Evolutionary conservation across 306 rosid species (phyloP).

Genomic region (Boehmeria nivea): DNA sequence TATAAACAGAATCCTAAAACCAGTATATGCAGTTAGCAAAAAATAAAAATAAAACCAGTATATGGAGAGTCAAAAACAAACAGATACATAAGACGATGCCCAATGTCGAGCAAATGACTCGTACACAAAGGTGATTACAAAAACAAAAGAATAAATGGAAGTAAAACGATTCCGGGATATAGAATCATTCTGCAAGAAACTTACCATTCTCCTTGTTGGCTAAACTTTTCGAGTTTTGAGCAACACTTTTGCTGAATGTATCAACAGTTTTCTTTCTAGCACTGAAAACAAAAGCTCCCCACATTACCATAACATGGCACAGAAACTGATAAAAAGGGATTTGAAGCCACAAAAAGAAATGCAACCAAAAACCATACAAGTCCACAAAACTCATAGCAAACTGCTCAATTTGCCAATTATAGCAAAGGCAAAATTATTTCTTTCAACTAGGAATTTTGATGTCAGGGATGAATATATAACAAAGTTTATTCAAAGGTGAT

Average conservation of each 20-base stretch:
- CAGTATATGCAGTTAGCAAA: no score
- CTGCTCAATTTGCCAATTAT: background rate
- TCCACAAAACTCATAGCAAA: background rate
- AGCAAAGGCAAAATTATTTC: background rate
- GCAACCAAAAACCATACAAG: background rate
- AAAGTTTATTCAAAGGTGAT: background rate
- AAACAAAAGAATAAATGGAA: background rate
- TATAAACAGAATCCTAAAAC: constrained; percentile 1
- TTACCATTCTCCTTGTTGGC: constrained; percentile 28
- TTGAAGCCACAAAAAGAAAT: background rate
- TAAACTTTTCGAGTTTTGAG: constrained; percentile 17
- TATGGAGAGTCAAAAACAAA: no score
- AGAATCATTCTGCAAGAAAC: constrained; percentile 22
- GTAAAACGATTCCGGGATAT: no score
- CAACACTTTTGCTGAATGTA: constrained; percentile 6
- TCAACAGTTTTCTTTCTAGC: constrained; percentile 26
- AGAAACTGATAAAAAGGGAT: background rate
- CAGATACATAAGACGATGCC: no score
- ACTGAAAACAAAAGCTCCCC: constrained; percentile 21
- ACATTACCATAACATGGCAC: constrained; percentile 25
- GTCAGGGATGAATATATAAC: background rate
- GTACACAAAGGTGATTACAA: no score
- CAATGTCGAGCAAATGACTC: no score
- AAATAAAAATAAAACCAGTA: no score
- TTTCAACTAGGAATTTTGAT: background rate